phyloP scores from a whole-genome alignment of 257 asterid species.

The Petunia axillaris region DNA sequence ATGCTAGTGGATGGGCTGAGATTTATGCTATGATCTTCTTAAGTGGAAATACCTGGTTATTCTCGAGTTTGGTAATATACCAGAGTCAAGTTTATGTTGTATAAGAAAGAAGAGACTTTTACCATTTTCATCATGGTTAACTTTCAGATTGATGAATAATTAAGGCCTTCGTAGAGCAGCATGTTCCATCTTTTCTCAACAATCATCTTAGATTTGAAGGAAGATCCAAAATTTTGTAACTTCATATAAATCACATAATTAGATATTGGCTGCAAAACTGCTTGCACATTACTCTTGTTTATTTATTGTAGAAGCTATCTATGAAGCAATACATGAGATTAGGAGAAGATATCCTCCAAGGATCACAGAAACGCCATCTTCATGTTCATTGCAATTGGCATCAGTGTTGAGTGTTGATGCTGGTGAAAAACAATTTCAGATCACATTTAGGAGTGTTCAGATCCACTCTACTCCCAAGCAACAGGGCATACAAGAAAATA shows the following conservation, averaged over 20 bases:
- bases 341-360: background rate
- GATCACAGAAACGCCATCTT: background rate
- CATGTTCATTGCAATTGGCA: background rate
- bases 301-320: background rate
- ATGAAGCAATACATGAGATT: background rate
- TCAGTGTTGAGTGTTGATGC: background rate
- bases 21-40: no score
- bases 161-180: no score
- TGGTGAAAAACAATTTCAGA: background rate
- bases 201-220: no score
- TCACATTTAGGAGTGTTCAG: background rate
- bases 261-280: background rate
- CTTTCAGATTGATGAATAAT: no score
- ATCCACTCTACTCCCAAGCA: background rate
- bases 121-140: no score
- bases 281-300: background rate
- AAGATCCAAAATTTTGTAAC: background rate
- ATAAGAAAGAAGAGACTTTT: no score
- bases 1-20: no score
- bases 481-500: background rate
- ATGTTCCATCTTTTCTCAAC: no score
- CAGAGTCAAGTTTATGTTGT: no score
- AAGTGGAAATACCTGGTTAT: no score
- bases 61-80: no score
- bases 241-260: no score